Evolutionary conservation across 257 asterid species (phyloP), one percentile per base, ranked within the genome.

Genomic region (Rehmannia glutinosa): DNA sequence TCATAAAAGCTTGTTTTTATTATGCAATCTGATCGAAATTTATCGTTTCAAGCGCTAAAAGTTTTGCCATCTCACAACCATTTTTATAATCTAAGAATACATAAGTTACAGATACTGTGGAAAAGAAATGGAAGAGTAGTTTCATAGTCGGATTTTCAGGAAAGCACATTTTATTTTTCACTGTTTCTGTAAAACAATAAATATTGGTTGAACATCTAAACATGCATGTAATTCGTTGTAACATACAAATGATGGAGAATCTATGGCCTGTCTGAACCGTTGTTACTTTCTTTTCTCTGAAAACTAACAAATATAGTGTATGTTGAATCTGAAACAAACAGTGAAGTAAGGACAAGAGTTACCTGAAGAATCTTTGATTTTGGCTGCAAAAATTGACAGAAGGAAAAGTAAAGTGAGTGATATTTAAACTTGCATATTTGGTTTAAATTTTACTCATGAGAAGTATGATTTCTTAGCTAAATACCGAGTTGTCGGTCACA

Each of bases 341-440:
- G 27, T 19, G 56, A 71, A 41, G 24, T 21, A 3, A 58, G 62
- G 61, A 35, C 3, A 12, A 62, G 3, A 17, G 6, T 65, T 78
- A 84, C 98, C 97, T 92, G 98, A 80, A 92, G 97, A 75, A 81
- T 87, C 90, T 92, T 92, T 2, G 98, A 90, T 75, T 92, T 90
- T 56, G 98, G 98, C 98, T 92, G 95, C 78, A 77, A 74, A 80
- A 71, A 50, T 33, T 39, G 11, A 39, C 46, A 62, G 42, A 76
- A 56, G 69, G 38, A 45, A 50, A 28, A 56, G 64, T 32, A 12
- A 33, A 46, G 61, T 71, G 46, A 70, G 83, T 24, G 52, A 70
- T 43, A 47, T 57, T 45, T 20, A 10, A 32, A 23, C 33, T 11
- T 68, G 58, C 52, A 75, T 13, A 45, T 35, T 8, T 19, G 3